Base-by-base conservation (phyloP, 2,329 filamentous ascomycete species). In the Talaromyces verruculosus region DNA sequence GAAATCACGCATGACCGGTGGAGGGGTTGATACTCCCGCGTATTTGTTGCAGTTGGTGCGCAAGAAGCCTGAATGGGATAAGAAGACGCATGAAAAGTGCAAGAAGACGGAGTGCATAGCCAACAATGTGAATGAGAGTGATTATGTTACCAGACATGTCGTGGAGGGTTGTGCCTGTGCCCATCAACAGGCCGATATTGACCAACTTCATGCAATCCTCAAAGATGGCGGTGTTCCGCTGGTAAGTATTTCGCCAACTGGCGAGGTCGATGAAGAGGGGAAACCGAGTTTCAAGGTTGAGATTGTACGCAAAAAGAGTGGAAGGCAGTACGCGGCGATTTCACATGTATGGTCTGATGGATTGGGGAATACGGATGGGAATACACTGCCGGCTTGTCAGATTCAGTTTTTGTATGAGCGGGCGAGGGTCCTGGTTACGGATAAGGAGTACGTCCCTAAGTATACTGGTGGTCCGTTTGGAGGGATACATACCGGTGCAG, bases 101-200 rank as follows among this genome's bases (percentile, higher is more conserved):
- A 55, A 25, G 17, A 47, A 61, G 28, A 67, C 65, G 6, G 65
- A 67, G 39, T 68, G 66, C n/a, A 43, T 67, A 25, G 66, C 65
- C 1, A 67, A 68, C 33, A 68, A 68, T 43, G n/a, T 68, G 22
- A 55, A 68, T 39, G 66, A 68, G 43, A 64, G 64, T 25, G 45
- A 68, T 11, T 68, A 68, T 41, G 43, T 64, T 11, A 68, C 65
- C 4, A 47, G 67, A 37, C 67, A 68, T 39, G 41, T 63, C 1
- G 35, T 47, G 8, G 67, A 64, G 19, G 53, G 55, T 22, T 68
- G 67, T 47, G 39, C 13, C 0, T 68, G 67, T 43, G 39, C 35
- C 10, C 61, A 68, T 47, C 33, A 64, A 22, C 43, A 67, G 33
- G 60, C 60, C 11, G 45, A 39, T 51, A 28, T 51, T 13, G 41